A percentile compares a stretch with the other conserved stretches of the same genome.
phyloP scores from a whole-genome alignment of 1,284 basidiomycete genomes.

The Gastroboletus turbinatus region DNA sequence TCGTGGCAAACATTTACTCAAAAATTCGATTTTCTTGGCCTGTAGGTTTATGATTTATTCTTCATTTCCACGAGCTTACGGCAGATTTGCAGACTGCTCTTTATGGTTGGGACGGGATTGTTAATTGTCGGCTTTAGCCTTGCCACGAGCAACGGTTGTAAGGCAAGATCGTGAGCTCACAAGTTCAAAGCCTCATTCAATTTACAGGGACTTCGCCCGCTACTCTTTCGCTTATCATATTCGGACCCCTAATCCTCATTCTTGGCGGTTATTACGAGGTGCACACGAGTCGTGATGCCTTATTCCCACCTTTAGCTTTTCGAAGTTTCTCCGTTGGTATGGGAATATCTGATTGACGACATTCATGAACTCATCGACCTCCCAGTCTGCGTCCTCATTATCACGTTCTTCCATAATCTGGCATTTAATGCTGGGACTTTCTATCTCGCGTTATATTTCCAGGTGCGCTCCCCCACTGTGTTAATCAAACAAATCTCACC shows the following conservation, averaged over 20 bases:
- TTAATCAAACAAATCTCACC: conserved; percentile 8
- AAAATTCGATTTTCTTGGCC: conserved; percentile 71
- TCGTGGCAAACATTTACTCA: conserved; percentile 55
- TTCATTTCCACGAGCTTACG: conserved; percentile 20
- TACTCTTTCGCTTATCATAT: conserved; percentile 58
- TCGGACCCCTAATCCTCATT: conserved; percentile 54
- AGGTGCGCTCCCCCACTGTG: conserved; percentile 45
- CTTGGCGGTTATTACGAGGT: conserved; percentile 65
- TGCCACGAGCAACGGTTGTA: conserved; percentile 66
- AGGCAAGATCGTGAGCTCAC: conserved; percentile 31
- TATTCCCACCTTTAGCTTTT: conserved; percentile 68
- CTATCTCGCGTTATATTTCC: conserved; percentile 77
- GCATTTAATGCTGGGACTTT: conserved; percentile 80
- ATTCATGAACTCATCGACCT: conserved; percentile 19
- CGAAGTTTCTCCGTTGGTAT: conserved; percentile 57
- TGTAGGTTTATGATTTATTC: conserved; percentile 49
- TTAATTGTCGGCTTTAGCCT: conserved; percentile 78
- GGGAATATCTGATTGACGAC: conserved; percentile 23
- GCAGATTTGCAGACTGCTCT: conserved; percentile 51
- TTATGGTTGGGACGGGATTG: conserved; percentile 71
- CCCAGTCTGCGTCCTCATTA: conserved; percentile 60
- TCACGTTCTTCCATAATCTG: conserved; percentile 77
- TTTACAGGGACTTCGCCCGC: conserved; percentile 56
- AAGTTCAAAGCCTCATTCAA: conserved; percentile 13
- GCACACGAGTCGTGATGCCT: conserved; percentile 59